Evolutionary conservation across 2,329 filamentous ascomycete species (phyloP), one percentile per base, ranked within the genome.

Genomic region (Aaosphaeria pasadenensis): DNA sequence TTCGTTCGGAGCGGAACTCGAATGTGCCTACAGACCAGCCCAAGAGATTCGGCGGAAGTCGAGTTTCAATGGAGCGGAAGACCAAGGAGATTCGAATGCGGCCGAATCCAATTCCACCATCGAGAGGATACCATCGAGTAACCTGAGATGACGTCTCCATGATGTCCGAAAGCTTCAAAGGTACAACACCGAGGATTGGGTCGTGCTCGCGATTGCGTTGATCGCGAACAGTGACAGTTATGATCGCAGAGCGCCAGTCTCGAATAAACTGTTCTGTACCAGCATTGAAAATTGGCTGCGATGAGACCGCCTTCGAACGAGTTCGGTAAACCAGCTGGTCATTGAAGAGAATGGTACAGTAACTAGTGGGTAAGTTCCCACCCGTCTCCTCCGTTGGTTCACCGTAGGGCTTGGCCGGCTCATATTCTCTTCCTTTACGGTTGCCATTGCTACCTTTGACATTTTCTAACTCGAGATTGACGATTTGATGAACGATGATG

Each of bases 1-100:
- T 84, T 11, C 77, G 79, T 43, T 89, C 79, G 0, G 86, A 89
- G 0, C 81, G 74, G 65, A 97, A 95, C 63, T 96, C 87, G 63
- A 97, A 96, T 0, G 92, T 96, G 33, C 94, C 94, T 39, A 97
- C 89, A 51, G 96, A 90, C 89, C 92, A 97, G 7, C 92, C 91
- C 9, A 96, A 80, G 70, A 96, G 87, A 38, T 85, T 75, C 0
- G 88, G 88, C n/a, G 91, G 91, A 1, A 97, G 77, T 41, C 84
- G 84, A 45, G 92, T 87, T 68, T 96, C 91, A 39, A 96, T 83
- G 30, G 89, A 91, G 30, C 92, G 86, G 81, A 96, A 96, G 3
- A 97, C 79, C 3, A 97, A 72, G 1, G 90, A 95, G 56, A 99
- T 87, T 38, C 91, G 86, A 50, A 95, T 81, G 6, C 92, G 87